Evolutionary conservation across 345 rosid genomes (phyloP).

Genomic region (Arabidopsis suecica): DNA sequence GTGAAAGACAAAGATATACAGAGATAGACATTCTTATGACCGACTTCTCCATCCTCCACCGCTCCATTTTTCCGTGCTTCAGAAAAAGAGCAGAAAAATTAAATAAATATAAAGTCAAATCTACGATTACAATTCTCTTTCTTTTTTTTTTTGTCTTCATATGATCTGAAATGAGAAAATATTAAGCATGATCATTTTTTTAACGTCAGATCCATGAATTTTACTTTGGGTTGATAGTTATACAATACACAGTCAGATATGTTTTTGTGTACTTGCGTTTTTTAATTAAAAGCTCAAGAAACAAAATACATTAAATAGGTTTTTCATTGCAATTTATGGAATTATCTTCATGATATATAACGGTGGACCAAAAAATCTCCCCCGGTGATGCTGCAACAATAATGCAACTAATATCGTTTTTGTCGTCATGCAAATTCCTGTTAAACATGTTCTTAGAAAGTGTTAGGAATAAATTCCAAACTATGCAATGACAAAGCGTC

Average conservation of each 20-base stretch:
- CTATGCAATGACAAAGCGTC: background rate
- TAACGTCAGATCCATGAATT: background rate
- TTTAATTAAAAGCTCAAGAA: background rate
- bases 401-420: conserved; percentile 2
- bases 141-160: background rate
- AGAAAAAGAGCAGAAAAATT: background rate
- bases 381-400: conserved; percentile 10
- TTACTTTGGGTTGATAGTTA: too few species aligned
- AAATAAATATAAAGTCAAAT: conserved; percentile 9
- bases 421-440: background rate
- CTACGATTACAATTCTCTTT: background rate
- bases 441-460: too few species aligned
- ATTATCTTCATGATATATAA: conserved; percentile 17
- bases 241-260: background rate
- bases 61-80: conserved; percentile 11
- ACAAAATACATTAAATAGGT: background rate
- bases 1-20: conserved; percentile 31
- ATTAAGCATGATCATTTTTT: background rate
- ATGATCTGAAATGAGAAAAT: background rate
- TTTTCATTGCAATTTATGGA: conserved; percentile 4
- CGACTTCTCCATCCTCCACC: conserved; percentile 24
- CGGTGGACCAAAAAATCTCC: conserved; percentile 21
- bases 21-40: conserved; percentile 13
- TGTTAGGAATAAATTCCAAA: background rate
- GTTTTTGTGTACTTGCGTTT: background rate